Percentiles rank a stretch among this genome's conserved stretches.
These are phyloP conservation scores for Alternaria brassicae DNA, from an alignment of 2,329 filamentous ascomycete genomes.

Conservation along the genomic window DNA sequence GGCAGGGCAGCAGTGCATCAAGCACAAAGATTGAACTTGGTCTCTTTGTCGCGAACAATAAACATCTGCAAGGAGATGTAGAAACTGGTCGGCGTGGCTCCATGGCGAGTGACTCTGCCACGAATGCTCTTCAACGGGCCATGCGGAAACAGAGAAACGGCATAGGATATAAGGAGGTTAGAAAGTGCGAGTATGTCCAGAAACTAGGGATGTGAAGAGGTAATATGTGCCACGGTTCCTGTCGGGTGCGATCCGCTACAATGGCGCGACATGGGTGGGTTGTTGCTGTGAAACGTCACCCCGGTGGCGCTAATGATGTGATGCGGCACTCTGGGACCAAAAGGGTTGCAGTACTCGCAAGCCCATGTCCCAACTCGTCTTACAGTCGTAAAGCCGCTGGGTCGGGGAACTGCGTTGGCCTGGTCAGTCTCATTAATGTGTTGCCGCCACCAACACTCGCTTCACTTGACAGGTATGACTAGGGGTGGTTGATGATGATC, in stretches of 20 bases:
- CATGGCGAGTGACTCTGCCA: constrained; percentile 38
- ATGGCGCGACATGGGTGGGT: constrained; percentile 25
- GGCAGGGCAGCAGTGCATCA: constrained; percentile 2
- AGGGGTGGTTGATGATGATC: constrained; percentile 21
- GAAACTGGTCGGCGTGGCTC: constrained; percentile 27
- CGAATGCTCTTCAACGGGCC: constrained; percentile 29
- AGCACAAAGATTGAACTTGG: constrained; percentile 13
- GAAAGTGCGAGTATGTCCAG: constrained; percentile 15
- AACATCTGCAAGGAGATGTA: constrained; percentile 32
- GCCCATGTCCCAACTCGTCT: constrained; percentile 18
- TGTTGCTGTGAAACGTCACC: constrained; percentile 39
- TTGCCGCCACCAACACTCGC: constrained; percentile 16
- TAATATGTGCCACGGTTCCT: constrained; percentile 30
- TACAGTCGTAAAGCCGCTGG: constrained; percentile 19
- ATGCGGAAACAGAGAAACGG: constrained; percentile 15
- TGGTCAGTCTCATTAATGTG: constrained; percentile 15
- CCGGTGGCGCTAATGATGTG: constrained; percentile 30
- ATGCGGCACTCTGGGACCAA: constrained; percentile 33
- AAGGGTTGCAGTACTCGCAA: constrained; percentile 33
- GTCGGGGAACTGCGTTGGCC: constrained; percentile 11
- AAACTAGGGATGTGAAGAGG: constrained; percentile 21
- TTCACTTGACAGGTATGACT: constrained; percentile 23
- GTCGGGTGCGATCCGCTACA: constrained; percentile 18
- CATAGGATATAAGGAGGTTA: constrained; percentile 5
- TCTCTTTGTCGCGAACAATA: constrained; percentile 30